A percentile compares a stretch with the other conserved stretches of the same genome.
These are phyloP conservation scores for Fusarium sp. DNA, from an alignment of 2,329 filamentous ascomycete species.

Conservation along the genomic window DNA sequence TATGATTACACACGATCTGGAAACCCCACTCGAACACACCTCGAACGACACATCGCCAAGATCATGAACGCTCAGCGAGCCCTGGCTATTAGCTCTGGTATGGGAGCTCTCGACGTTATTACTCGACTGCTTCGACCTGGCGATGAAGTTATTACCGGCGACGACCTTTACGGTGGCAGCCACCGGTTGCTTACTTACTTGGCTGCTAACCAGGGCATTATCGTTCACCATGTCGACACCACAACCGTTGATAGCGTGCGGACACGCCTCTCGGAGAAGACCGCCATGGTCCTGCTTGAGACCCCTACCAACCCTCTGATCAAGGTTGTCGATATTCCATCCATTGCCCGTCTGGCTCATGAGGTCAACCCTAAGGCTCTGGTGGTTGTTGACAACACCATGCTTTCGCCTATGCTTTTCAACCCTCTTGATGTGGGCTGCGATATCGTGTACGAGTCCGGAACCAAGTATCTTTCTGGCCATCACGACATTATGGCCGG, in stretches of 20 bases:
- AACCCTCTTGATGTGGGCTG: slow-evolving; percentile 96
- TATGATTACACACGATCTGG: slow-evolving; percentile 99
- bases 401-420: slow-evolving; percentile 94
- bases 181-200: slow-evolving; percentile 95
- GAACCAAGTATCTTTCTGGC: slow-evolving; percentile 97
- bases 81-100: slow-evolving; percentile 94
- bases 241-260: slow-evolving; percentile 81
- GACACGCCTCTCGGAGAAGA: slow-evolving; percentile 81
- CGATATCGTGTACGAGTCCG: slow-evolving; percentile 97
- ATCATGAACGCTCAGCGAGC: slow-evolving; percentile 97
- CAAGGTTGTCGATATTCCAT: slow-evolving; percentile 94
- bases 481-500: slow-evolving; percentile 99
- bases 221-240: slow-evolving; percentile 97
- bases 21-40: slow-evolving; percentile 94
- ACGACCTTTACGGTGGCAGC: slow-evolving; percentile 96
- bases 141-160: slow-evolving; percentile 96
- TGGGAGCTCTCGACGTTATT: slow-evolving; percentile 98
- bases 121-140: slow-evolving; percentile 90
- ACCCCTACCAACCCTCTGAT: slow-evolving; percentile 98
- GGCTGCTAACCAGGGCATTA: slow-evolving; percentile 88
- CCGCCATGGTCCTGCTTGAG: slow-evolving; percentile 94
- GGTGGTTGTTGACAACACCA: slow-evolving; percentile 97
- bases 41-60: slow-evolving; percentile 97
- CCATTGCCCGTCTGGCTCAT: slow-evolving; percentile 84
- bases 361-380: slow-evolving; percentile 83